Evolutionary conservation across 83 land plant genomes (phyloP).

Genomic region (Diphasiastrum complanatum): DNA sequence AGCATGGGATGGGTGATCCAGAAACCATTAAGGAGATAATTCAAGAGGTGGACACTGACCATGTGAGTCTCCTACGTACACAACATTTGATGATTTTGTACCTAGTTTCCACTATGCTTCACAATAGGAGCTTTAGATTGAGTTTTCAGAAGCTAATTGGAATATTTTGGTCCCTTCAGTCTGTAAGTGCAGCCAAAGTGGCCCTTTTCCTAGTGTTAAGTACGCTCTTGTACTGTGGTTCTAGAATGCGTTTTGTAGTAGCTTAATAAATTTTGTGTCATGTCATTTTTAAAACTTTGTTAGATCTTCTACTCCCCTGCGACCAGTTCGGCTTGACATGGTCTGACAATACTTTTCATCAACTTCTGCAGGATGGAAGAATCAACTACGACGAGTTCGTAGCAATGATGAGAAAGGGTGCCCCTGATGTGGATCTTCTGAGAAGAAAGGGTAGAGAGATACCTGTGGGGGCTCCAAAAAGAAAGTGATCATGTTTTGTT

Average conservation of each 20-base stretch:
- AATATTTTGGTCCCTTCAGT: no score
- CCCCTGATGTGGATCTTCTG: neutral
- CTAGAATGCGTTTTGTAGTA: no score
- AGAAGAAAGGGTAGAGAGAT: neutral
- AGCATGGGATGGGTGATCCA: slow-evolving; percentile 83
- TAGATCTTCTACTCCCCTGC: neutral
- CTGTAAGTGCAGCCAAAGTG: no score
- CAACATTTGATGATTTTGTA: neutral
- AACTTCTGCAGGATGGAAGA: slow-evolving; percentile 1
- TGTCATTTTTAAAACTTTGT: no score
- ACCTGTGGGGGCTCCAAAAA: no score
- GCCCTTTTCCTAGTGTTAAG: no score
- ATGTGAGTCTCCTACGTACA: slow-evolving; percentile 35
- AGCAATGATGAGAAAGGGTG: slow-evolving; percentile 13
- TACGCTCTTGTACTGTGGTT: no score
- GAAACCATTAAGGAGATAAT: slow-evolving; percentile 73
- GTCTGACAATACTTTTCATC: neutral
- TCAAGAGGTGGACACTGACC: slow-evolving; percentile 83
- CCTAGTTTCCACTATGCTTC: no score
- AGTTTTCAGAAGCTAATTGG: no score
- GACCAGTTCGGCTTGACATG: neutral
- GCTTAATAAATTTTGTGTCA: no score
- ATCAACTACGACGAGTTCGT: slow-evolving; percentile 13
- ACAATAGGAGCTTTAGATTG: no score
- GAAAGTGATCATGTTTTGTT: no score